phyloP scores from a whole-genome alignment of 2,329 filamentous ascomycete genomes.

The Fusarium chuoi region DNA sequence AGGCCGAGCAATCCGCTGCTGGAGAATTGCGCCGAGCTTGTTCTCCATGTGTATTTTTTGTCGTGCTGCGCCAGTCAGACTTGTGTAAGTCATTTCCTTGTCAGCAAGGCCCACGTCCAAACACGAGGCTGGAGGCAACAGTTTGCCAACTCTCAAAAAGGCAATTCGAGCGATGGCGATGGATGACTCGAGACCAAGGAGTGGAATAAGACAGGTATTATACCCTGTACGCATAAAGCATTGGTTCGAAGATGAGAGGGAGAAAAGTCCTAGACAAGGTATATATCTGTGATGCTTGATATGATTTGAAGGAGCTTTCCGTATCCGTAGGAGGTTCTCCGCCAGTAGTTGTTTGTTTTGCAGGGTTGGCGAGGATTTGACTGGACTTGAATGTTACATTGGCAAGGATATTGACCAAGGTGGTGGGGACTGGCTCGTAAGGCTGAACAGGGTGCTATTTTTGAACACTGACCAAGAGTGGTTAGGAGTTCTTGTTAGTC shows the following conservation, averaged over 20 bases:
- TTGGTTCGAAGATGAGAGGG: neutral
- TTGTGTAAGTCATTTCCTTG: slow-evolving; percentile 29
- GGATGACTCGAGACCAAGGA: neutral
- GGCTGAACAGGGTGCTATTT: slow-evolving; percentile 44
- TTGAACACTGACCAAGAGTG: slow-evolving; percentile 11
- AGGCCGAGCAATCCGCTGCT: slow-evolving; percentile 24
- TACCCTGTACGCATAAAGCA: neutral
- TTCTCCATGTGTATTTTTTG: neutral
- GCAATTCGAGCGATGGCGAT: slow-evolving; percentile 6
- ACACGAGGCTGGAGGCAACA: slow-evolving; percentile 18
- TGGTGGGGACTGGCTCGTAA: slow-evolving; percentile 41
- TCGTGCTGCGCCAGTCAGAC: slow-evolving; percentile 8
- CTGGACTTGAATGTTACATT: slow-evolving; percentile 12
- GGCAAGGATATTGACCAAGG: slow-evolving; percentile 31
- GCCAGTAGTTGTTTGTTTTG: neutral
- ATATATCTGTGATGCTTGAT: neutral
- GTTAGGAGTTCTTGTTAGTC: slow-evolving; percentile 13
- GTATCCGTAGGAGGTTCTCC: slow-evolving; percentile 16
- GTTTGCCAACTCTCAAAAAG: slow-evolving; percentile 1
- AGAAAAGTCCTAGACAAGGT: neutral
- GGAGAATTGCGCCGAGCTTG: slow-evolving; percentile 1
- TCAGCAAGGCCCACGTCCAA: slow-evolving; percentile 31
- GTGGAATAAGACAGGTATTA: slow-evolving; percentile 13
- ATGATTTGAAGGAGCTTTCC: slow-evolving; percentile 22
- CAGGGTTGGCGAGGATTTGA: slow-evolving; percentile 8